Conservation (phyloP, 2,329 filamentous ascomycete species). For the Chalara sp. region DNA sequence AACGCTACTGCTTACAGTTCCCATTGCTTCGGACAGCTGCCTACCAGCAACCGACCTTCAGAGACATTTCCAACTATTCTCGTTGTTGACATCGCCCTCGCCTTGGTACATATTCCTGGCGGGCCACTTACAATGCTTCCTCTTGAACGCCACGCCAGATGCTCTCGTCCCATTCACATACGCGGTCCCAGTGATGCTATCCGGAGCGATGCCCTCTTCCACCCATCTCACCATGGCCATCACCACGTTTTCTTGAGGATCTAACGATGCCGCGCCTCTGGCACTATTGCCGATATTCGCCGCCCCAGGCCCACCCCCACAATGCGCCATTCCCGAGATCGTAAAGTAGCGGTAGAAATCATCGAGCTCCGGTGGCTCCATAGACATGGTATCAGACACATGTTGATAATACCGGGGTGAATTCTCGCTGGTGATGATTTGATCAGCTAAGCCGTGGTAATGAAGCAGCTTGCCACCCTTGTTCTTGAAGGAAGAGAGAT, state of each 20-base stretch:
- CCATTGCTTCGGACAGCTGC: no score
- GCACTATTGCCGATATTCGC: constrained; percentile 20
- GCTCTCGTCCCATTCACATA: constrained; percentile 31
- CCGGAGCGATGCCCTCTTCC: constrained; percentile 32
- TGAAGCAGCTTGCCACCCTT: constrained; percentile 14
- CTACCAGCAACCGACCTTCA: no score
- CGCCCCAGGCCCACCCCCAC: constrained; percentile 24
- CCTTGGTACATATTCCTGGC: constrained; percentile 10
- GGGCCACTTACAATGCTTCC: constrained; percentile 37
- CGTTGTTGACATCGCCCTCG: constrained; percentile 8
- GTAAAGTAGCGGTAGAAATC: constrained; percentile 31
- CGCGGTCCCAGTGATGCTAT: constrained; percentile 31
- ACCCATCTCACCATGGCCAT: constrained; percentile 43
- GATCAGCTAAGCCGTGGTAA: constrained; percentile 23
- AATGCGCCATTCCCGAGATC: constrained; percentile 6
- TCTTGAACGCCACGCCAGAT: constrained; percentile 35
- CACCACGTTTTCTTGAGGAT: constrained; percentile 39
- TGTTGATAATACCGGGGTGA: constrained; percentile 46
- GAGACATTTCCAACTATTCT: background rate
- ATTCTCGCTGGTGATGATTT: constrained; percentile 44
- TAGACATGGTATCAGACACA: constrained; percentile 32
- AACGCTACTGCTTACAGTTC: no score
- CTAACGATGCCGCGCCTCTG: constrained; percentile 33
- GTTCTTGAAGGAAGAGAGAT: constrained; percentile 39
- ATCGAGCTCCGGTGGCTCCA: constrained; percentile 26